Evolutionary conservation across 805 yeast species (phyloP), one percentile per base, ranked within the genome.

Genomic region (Schwanniomyces sp.): DNA sequence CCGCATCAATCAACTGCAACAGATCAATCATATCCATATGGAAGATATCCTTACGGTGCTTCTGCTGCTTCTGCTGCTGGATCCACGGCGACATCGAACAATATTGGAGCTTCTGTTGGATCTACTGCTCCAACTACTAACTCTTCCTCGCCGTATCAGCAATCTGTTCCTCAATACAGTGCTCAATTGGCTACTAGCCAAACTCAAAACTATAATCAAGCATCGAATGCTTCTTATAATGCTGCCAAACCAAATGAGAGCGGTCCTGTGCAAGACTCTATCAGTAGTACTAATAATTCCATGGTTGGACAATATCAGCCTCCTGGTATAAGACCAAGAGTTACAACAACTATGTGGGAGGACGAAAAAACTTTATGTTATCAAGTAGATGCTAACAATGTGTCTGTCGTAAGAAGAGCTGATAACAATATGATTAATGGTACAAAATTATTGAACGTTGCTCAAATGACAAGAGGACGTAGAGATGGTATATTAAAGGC

Each of bases 271-370:
- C 62, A 50, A 42, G 58, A 56, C 38, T 56, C 61, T 21, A 48
- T 57, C 9, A 52, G 50, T 37, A 47, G 54, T 11, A 43, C 52
- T 9, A 48, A 52, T 37, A 59, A 52, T 48, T 66, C 74, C 12
- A 53, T 67, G 7, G 75, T 70, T 43, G 78, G 77, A 38, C 78
- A 71, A 50, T 72, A 63, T 53, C 79, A 72, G 55, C 77, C 77
- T 5, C 74, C 76, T 2, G 76, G 76, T 2, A 63, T 73, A 46
- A 58, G 86, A 29, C 88, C 86, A 7, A 72, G 85, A 51, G 89
- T 87, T 44, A 85, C 91, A 44, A 86, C 94, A 18, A 87, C 94
- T n/a, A 80, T 85, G 79, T 88, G 96, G 96, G 94, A 88, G 61
- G 95, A 88, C 62, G 95, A 88, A 60, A 84, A 85, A 55, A 88